These are phyloP conservation scores for Amanita exitialis DNA, from an alignment of 768 basidiomycete genomes.

Conservation along the genomic window DNA sequence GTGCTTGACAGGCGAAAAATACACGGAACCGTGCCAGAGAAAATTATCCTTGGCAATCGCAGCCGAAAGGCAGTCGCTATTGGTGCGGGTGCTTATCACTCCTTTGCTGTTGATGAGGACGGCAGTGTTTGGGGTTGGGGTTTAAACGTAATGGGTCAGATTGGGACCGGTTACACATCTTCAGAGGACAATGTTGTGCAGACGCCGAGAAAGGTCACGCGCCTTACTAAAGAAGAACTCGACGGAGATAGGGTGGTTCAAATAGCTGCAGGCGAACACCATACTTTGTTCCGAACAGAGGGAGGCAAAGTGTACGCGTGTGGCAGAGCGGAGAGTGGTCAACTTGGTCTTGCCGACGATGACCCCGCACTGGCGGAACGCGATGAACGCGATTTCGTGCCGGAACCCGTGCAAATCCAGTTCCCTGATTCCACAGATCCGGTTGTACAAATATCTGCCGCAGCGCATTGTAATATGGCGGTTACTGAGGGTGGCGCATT, in stretches of 20 bases:
- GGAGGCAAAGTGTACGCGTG: slow-evolving; percentile 80
- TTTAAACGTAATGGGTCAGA: slow-evolving; percentile 85
- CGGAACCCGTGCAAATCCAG: slow-evolving; percentile 52
- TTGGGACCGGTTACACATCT: slow-evolving; percentile 46
- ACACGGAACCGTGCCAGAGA: slow-evolving; percentile 83
- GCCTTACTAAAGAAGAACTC: slow-evolving; percentile 52
- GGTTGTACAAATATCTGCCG: slow-evolving; percentile 55
- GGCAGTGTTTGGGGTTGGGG: slow-evolving; percentile 94
- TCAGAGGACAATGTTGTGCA: slow-evolving; percentile 44
- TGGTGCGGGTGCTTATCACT: slow-evolving; percentile 79
- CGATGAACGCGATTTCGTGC: slow-evolving; percentile 45
- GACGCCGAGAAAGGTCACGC: slow-evolving; percentile 52
- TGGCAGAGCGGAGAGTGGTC: slow-evolving; percentile 76
- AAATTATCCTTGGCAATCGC: slow-evolving; percentile 66
- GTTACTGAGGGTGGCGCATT: slow-evolving; percentile 58
- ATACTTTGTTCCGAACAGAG: slow-evolving; percentile 81
- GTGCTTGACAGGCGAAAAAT: slow-evolving; percentile 84
- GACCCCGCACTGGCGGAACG: slow-evolving; percentile 56
- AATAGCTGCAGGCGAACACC: slow-evolving; percentile 80
- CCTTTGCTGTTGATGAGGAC: slow-evolving; percentile 79
- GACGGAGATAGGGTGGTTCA: slow-evolving; percentile 53
- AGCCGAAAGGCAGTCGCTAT: slow-evolving; percentile 48
- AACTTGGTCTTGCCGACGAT: slow-evolving; percentile 70
- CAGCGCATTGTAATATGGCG: slow-evolving; percentile 64
- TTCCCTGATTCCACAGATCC: slow-evolving; percentile 60